phyloP scores from a whole-genome alignment of 2,329 filamentous ascomycete genomes.

The Xylariales sp. region DNA sequence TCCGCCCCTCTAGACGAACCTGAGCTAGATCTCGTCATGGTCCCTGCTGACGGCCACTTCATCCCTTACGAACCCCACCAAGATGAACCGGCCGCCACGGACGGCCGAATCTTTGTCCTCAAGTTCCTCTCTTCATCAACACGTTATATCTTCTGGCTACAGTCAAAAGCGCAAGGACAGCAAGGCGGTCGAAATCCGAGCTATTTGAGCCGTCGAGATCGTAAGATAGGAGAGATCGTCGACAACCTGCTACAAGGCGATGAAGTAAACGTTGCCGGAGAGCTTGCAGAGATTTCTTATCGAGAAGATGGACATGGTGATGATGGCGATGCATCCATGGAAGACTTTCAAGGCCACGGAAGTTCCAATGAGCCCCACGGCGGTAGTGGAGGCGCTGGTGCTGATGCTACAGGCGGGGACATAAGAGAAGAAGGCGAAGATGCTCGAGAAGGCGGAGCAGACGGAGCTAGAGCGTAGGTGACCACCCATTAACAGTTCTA shows the following conservation, averaged over 20 bases:
- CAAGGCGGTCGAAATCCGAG: conserved; percentile 71
- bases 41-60: conserved; percentile 89
- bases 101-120: conserved; percentile 91
- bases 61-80: conserved; percentile 77
- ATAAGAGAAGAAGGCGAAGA: conserved; percentile 89
- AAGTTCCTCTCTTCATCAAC: conserved; percentile 95
- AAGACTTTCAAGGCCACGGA: conserved; percentile 77
- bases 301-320: conserved; percentile 63
- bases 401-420: conserved; percentile 90
- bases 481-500: conserved; percentile 51
- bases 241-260: conserved; percentile 87
- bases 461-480: conserved; percentile 99
- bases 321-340: conserved; percentile 81
- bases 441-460: conserved; percentile 90
- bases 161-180: conserved; percentile 83
- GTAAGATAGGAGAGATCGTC: conserved; percentile 89
- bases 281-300: conserved; percentile 73
- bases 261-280: conserved; percentile 80
- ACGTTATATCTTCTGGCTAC: conserved; percentile 94
- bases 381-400: conserved; percentile 82
- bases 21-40: conserved; percentile 91
- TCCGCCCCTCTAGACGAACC: conserved; percentile 75
- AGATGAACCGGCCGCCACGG: conserved; percentile 71
- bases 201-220: conserved; percentile 86
- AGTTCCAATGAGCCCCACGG: conserved; percentile 67